phyloP scores from a whole-genome alignment of 805 yeast genomes.

The Kazachstania martiniae region DNA sequence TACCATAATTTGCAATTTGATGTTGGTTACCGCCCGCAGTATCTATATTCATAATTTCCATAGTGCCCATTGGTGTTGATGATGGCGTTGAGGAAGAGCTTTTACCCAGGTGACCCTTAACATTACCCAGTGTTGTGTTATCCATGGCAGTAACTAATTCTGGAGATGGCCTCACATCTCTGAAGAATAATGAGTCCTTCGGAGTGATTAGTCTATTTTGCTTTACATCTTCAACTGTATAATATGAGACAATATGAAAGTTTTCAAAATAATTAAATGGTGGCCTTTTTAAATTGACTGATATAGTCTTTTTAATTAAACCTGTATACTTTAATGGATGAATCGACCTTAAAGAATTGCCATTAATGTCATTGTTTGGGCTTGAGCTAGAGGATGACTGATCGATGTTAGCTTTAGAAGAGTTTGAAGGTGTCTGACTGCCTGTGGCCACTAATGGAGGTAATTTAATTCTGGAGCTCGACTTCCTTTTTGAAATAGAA shows the following conservation, averaged over 20 bases:
- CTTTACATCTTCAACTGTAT: slow-evolving; percentile 62
- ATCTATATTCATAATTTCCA: slow-evolving; percentile 5
- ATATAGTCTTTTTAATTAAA: slow-evolving; percentile 71
- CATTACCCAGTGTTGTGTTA: slow-evolving; percentile 50
- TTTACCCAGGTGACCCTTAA: slow-evolving; percentile 16
- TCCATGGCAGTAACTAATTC: slow-evolving; percentile 47
- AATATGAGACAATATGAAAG: slow-evolving; percentile 67
- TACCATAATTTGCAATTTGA: slow-evolving; percentile 1
- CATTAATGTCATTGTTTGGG: slow-evolving; percentile 1
- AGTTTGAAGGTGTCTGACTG: neutral
- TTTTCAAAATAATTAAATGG: slow-evolving; percentile 26
- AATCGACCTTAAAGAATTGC: slow-evolving; percentile 4
- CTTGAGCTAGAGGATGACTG: slow-evolving; percentile 4
- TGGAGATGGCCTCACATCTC: slow-evolving; percentile 36
- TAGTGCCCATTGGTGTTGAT: slow-evolving; percentile 4
- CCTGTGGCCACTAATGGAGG: slow-evolving; percentile 10
- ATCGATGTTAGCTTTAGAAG: too few species aligned
- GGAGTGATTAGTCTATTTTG: slow-evolving; percentile 49
- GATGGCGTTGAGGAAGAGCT: slow-evolving; percentile 3
- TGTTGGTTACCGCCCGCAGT: slow-evolving; percentile 15
- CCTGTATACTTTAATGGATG: slow-evolving; percentile 34
- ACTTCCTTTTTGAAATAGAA: slow-evolving; percentile 5
- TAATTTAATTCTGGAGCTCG: slow-evolving; percentile 5
- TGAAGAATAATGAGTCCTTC: slow-evolving; percentile 38
- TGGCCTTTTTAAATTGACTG: slow-evolving; percentile 41